Evolutionary conservation across 2,329 filamentous ascomycete genomes (phyloP), one percentile per base, ranked within the genome.

Genomic region (Aspergillus tamarii): DNA sequence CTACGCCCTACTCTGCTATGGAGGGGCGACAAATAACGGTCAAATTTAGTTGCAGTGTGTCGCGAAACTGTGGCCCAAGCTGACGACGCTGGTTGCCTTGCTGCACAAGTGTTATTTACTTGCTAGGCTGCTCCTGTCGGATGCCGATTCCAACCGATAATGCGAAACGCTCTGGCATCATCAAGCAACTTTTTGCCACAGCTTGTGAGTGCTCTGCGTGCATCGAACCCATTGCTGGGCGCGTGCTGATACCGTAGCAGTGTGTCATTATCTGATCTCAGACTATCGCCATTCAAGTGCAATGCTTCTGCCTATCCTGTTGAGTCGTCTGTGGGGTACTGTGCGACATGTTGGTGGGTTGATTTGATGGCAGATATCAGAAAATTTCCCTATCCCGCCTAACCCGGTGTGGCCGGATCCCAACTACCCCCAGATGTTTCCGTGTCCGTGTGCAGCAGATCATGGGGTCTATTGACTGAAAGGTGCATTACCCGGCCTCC

Each of bases 201-300:
- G 57, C 67, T 63, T 62, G 61, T 61, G 50, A 61, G 57, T 61
- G 56, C 67, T 59, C 64, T 61, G 59, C 64, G 57, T 64, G 52
- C 59, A 63, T 67, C 32, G 59, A 39, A 61, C 55, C 63, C 57
- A 54, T 61, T 52, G 32, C 58, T 64, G 62, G 64, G 69, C 69
- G 69, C 67, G 57, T 70, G 61, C 66, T 68, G 64, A 69, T 64
- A 67, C 63, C 41, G 43, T 43, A 56, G 54, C 59, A 59, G 64
- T 63, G 62, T 64, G 57, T 21, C 41, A 46, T 54, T 61, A 53
- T 59, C 57, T 66, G 61, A 66, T 56, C 58, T 61, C 54, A 61
- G n/a, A 61, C 45, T 32, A 63, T 39, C 57, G 60, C 54, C 57
- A 59, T 52, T n/a, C 61, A 65, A 26, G 52, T 55, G 32, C 32